A percentile compares a stretch with the other conserved stretches of the same genome.
phyloP scores from a whole-genome alignment of 2,329 filamentous ascomycete genomes.

The Fusarium mexicanum region DNA sequence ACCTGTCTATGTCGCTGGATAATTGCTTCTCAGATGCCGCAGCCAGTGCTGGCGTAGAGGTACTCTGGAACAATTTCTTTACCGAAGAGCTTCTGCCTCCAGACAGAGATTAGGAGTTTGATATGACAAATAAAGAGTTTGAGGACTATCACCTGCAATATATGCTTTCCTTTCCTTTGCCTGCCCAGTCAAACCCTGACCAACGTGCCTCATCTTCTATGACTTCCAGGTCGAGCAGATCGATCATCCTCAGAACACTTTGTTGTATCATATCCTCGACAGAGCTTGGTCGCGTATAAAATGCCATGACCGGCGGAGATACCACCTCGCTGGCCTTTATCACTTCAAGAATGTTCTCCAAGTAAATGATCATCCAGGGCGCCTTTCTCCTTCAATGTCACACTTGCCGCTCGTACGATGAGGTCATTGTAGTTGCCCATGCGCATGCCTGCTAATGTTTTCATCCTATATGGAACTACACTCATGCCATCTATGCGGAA shows the following conservation, averaged over 20 bases:
- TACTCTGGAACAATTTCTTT: not conserved
- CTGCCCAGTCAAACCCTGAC: not conserved
- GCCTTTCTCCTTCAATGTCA: not conserved
- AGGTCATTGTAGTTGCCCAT: not conserved
- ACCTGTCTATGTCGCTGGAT: not conserved
- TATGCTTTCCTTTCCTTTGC: rapidly evolving
- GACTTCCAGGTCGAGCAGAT: not conserved
- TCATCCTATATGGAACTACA: not conserved
- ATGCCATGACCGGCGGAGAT: not conserved
- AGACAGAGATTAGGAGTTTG: no score
- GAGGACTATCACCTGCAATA: not conserved
- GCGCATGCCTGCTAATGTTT: not conserved
- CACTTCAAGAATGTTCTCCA: not conserved
- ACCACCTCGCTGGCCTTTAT: not conserved
- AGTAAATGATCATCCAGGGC: not conserved
- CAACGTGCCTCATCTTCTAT: not conserved
- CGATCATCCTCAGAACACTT: not conserved
- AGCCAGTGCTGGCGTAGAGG: not conserved
- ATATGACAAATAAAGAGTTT: no score
- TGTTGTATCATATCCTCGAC: not conserved
- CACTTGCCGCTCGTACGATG: not conserved
- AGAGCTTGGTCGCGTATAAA: not conserved
- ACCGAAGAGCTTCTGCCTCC: rapidly evolving
- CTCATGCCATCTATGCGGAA: not conserved
- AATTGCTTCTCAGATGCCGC: not conserved